Evolutionary conservation across 352 stramenopile species (phyloP), one percentile per base, ranked within the genome.

Genomic region (Thalassiosira livingstoniorum): DNA sequence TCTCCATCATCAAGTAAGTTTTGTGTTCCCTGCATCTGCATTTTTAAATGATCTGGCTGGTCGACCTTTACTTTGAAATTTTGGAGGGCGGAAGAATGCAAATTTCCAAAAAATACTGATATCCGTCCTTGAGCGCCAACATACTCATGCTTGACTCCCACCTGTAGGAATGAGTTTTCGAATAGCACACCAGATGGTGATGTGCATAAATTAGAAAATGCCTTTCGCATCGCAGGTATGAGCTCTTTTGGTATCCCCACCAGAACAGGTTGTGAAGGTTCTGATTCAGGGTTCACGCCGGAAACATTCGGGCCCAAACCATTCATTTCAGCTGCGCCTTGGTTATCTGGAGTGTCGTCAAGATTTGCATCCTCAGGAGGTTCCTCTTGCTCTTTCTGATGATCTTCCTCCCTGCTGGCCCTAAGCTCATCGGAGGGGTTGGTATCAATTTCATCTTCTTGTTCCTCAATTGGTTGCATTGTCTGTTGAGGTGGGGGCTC

Each of bases 21-120:
- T 58, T 91, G 67, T 10, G 89, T 93, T 10, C 87, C 88, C 76
- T 94, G 88, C 75, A 93, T 94, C 72, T 94, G 91, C 63, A 94
- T 91, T 65, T 80, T 86, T n/a, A 95, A 79, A 87, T 95, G 90
- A 78, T 92, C 85, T 21, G 74, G 77, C 54, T 93, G 83, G 77
- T 93, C 88, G 34, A 98, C 80, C 74, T 92, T 88, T 7, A 96
- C 89, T 10, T 92, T 93, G 85, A 99, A 98, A 57, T 96, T 87
- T 21, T 83, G 88, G 53, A 98, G 82, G 11, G 90, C 86, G 34
- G 94, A 91, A 39, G 83, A 89, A 66, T 91, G 92, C 76, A 98
- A 97, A 90, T 98, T 98, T 75, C 95, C 96, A 80, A 98, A 98
- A 86, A 98, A 98, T 23, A 99, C 86, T n/a, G 95, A 96, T 78